A percentile compares a stretch with the other conserved stretches of the same genome.
These are phyloP conservation scores for Entomophthora muscae DNA, from an alignment of 371 early-diverging fungal species.

Conservation along the genomic window DNA sequence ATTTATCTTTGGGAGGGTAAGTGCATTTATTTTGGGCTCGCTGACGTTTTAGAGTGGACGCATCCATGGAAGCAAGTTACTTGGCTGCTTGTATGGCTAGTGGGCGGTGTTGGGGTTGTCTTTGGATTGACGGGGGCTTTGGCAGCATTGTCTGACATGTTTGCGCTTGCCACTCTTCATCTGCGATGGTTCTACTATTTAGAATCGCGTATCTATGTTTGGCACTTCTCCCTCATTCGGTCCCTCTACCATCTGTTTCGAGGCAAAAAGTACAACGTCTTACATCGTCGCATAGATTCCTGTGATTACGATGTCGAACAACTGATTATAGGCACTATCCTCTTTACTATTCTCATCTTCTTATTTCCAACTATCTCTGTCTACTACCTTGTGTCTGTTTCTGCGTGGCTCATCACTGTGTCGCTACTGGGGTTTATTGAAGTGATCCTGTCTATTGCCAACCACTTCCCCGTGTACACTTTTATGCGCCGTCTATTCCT, in stretches of 20 bases:
- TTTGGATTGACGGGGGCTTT: conserved; percentile 67
- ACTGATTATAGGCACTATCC: conserved; percentile 78
- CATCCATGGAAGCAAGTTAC: conserved; percentile 23
- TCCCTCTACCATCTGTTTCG: neutral
- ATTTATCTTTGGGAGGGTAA: conserved; percentile 70
- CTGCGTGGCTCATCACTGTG: neutral
- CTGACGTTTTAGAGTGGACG: neutral
- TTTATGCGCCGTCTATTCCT: neutral
- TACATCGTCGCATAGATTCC: conserved; percentile 84
- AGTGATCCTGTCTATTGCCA: neutral
- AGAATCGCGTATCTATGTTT: conserved; percentile 76
- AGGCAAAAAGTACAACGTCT: conserved; percentile 73
- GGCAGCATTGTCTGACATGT: conserved; percentile 59
- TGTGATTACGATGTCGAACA: conserved; percentile 92
- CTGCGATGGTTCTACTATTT: conserved; percentile 86
- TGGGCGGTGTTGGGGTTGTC: conserved; percentile 60
- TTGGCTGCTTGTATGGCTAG: conserved; percentile 40
- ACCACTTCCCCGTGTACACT: neutral
- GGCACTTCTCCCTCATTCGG: conserved; percentile 63
- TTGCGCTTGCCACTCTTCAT: conserved; percentile 71
- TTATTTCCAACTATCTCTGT: conserved; percentile 88
- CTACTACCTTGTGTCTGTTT: conserved; percentile 37
- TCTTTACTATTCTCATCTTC: conserved; percentile 83
- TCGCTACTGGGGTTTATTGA: neutral
- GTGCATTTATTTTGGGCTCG: neutral